Conservation (phyloP, 2,329 filamentous ascomycete species). For the Fusarium sp. region DNA sequence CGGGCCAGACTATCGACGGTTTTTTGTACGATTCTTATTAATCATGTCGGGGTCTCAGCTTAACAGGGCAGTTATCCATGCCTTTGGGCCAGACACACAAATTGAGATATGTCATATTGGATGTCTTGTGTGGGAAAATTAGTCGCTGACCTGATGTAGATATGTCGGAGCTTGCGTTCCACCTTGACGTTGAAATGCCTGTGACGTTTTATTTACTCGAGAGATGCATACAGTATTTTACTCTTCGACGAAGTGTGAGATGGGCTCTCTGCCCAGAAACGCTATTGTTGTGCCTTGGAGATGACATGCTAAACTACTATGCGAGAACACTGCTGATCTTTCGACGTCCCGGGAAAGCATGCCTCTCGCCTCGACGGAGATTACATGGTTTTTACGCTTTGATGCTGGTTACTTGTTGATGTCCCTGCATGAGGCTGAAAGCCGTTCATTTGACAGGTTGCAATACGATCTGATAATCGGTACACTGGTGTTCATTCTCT, state of each 20-base stretch:
- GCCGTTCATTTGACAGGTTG: background rate
- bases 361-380: background rate
- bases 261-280: background rate
- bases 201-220: background rate
- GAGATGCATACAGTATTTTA: background rate
- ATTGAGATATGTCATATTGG: conserved; percentile 2
- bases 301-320: background rate
- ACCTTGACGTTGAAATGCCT: background rate
- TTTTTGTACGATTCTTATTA: background rate
- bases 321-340: background rate
- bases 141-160: background rate
- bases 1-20: background rate
- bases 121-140: background rate
- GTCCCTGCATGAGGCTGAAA: conserved; percentile 1
- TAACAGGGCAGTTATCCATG: background rate
- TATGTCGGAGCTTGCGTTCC: conserved; percentile 20
- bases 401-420: background rate
- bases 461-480: background rate
- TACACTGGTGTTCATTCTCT: background rate
- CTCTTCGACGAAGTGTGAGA: background rate
- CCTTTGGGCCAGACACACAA: conserved; percentile 2
- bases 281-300: background rate
- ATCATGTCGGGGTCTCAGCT: background rate
- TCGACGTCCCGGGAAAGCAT: background rate
- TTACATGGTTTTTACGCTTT: conserved; percentile 6